Evolutionary conservation across 352 stramenopile genomes (phyloP), one percentile per base, ranked within the genome.

Genomic region (Pythium dissimile): DNA sequence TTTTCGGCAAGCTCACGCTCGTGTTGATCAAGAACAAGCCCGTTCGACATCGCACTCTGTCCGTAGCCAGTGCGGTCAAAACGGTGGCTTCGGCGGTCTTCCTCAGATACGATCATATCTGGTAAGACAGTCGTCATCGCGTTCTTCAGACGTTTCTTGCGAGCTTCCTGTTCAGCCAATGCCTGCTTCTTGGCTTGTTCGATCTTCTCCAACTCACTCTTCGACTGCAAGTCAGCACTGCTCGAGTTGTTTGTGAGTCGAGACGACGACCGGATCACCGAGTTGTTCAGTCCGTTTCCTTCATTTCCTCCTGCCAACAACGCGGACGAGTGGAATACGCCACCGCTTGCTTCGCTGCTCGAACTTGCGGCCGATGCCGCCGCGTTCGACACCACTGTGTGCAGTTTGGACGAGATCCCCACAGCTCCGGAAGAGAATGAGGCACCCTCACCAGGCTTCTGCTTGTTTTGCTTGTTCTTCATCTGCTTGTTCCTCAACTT

Each of bases 191-290:
- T 90, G 4, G 78, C 79, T 52, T 91, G 80, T 50, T 94, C 82
- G 38, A 94, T 72, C 61, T 88, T 92, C 55, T 94, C 84, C 39
- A 94, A 62, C 35, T 92, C 82, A 23, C 69, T 90, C 42, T 75
- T 81, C 13, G 75, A 69, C 39, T 89, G 76, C 50, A 91, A 54
- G 38, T 92, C 82, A 13, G 65, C 77, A 38, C 59, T 71, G 26
- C 68, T 89, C 45, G 85, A 95, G 47, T 95, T 95, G 45, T 95
- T 95, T 1, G 86, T 95, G 44, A 94, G 54, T 0, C 86, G 80
- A 46, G 86, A 95, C 10, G 86, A 95, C 11, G 82, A 79, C 2
- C 86, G 77, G n/a, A 94, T 71, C 32, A 66, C 73, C 18, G 69
- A 59, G 43, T 56, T 73, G 1, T 47, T 52, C n/a, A 52, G 44